Evolutionary conservation across 2,329 filamentous ascomycete species (phyloP).

Genomic region (Xylariomycetidae sp.): DNA sequence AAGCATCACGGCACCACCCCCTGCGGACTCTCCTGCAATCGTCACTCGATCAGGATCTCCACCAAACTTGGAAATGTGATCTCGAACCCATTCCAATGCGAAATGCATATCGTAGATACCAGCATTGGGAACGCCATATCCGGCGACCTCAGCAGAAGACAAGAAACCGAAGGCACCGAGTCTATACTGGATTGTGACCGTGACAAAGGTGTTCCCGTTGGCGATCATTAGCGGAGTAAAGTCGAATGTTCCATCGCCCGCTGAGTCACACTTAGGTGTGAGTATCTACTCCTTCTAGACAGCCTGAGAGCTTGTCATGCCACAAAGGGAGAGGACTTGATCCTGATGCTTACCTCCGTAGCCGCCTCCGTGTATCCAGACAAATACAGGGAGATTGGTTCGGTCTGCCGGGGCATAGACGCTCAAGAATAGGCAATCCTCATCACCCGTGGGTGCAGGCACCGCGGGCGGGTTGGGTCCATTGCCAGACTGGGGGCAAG

Average conservation of each 20-base stretch:
- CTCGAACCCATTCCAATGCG: slow-evolving; percentile 48
- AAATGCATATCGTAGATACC: slow-evolving; percentile 47
- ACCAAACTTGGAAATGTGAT: slow-evolving; percentile 47
- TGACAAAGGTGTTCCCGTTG: slow-evolving; percentile 37
- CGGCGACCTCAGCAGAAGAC: slow-evolving; percentile 38
- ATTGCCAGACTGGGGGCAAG: slow-evolving; percentile 29
- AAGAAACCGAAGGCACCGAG: slow-evolving; percentile 43
- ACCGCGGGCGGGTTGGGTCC: not conserved
- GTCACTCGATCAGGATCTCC: slow-evolving; percentile 49
- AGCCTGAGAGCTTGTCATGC: no score
- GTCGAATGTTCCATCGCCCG: slow-evolving; percentile 17
- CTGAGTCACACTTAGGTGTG: no score
- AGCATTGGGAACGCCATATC: slow-evolving; percentile 35
- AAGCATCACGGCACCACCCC: slow-evolving; percentile 44
- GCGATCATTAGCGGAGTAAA: slow-evolving; percentile 24
- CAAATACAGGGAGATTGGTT: slow-evolving; percentile 35
- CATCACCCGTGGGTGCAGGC: slow-evolving; percentile 24
- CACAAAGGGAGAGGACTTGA: no score
- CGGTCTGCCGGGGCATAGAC: slow-evolving; percentile 34
- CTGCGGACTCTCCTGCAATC: slow-evolving; percentile 49
- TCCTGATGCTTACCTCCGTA: no score
- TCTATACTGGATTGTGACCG: slow-evolving; percentile 40
- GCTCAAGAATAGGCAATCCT: slow-evolving; percentile 46
- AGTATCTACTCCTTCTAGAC: no score
- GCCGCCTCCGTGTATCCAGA: slow-evolving; percentile 48